These are phyloP conservation scores for Tetraselmis striata DNA, from an alignment of 139 green algal genomes.

Conservation along the genomic window DNA sequence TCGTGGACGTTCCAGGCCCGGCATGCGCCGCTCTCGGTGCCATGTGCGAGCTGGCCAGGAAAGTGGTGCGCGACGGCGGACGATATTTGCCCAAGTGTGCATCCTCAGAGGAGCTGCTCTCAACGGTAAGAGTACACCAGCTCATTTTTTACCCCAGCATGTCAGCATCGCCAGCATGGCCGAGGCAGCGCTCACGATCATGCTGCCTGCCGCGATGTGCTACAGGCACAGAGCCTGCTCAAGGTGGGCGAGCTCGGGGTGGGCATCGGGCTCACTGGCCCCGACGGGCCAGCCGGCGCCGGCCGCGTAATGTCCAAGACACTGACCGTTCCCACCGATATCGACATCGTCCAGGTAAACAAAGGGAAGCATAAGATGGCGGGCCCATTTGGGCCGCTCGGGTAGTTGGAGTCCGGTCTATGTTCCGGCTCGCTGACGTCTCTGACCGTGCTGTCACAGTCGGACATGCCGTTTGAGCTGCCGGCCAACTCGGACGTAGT, in stretches of 20 bases:
- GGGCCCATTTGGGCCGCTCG: no score
- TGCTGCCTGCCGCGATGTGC: no score
- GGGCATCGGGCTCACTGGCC: not conserved
- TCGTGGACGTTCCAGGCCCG: no score
- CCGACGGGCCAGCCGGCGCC: not conserved
- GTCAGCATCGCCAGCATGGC: no score
- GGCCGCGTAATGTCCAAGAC: not conserved
- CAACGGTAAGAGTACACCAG: no score
- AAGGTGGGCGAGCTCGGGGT: not conserved
- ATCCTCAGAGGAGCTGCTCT: not conserved
- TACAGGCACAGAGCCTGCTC: not conserved
- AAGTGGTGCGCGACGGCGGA: not conserved
- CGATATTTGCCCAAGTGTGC: not conserved
- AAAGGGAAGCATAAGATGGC: no score
- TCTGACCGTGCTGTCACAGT: no score
- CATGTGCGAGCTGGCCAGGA: not conserved
- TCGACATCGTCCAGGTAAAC: not conserved
- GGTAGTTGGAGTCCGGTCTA: no score
- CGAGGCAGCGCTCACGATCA: no score
- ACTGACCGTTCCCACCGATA: not conserved
- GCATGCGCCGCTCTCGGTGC: not conserved
- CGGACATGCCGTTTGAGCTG: not conserved
- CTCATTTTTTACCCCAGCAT: no score
- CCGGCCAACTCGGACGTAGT: not conserved
- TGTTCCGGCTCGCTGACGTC: no score